phyloP scores from a whole-genome alignment of 805 yeast species.

The Kodamaea leandrae region DNA sequence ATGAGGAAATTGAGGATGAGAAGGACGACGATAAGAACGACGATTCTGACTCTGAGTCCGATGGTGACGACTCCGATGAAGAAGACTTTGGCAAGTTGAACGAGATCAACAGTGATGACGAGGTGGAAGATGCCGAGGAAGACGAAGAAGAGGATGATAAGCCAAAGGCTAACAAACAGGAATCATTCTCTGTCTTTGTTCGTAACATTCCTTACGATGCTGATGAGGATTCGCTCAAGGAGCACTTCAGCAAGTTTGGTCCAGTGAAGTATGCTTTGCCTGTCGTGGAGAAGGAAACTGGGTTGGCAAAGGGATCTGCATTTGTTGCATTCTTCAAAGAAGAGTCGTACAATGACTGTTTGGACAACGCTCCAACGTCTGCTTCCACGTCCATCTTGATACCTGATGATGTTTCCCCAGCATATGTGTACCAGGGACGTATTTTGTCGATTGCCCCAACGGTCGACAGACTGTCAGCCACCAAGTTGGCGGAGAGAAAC shows the following conservation, averaged over 20 bases:
- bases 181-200: constrained; percentile 73
- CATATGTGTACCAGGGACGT: constrained; percentile 90
- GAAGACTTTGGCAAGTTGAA: constrained; percentile 31
- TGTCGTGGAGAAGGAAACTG: constrained; percentile 81
- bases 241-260: constrained; percentile 83
- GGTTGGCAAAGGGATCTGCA: constrained; percentile 90
- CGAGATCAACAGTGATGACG: constrained; percentile 33
- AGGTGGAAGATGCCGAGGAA: constrained; percentile 32
- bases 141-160: constrained; percentile 26
- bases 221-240: constrained; percentile 69
- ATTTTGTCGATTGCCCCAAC: constrained; percentile 80
- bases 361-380: constrained; percentile 74
- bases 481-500: constrained; percentile 66
- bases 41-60: constrained; percentile 14
- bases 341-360: constrained; percentile 63
- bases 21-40: constrained; percentile 36
- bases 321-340: constrained; percentile 79
- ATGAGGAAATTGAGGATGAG: constrained; percentile 39
- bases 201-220: constrained; percentile 96
- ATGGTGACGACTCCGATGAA: constrained; percentile 16
- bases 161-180: constrained; percentile 57
- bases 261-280: constrained; percentile 90
- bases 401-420: constrained; percentile 88
- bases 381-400: constrained; percentile 64
- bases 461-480: constrained; percentile 83